Evolutionary conservation across 2,329 filamentous ascomycete species (phyloP), one percentile per base, ranked within the genome.

Genomic region (Ophiobolus disseminans): DNA sequence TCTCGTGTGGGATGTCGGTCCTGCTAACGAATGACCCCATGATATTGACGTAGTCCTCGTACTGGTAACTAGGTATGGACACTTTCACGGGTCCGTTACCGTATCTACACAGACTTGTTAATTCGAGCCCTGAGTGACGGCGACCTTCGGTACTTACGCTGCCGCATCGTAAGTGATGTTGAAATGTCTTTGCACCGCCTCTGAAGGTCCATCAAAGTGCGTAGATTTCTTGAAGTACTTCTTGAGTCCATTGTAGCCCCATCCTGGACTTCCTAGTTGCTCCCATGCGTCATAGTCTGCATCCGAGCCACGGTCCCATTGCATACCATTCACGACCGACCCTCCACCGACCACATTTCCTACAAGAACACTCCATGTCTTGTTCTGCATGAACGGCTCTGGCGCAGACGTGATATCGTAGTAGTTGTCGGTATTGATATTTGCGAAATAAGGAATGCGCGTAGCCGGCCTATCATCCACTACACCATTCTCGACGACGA

Each of bases 221-320:
- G 41, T 48, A 16, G 34, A 49, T 31, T 61, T 63, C 43, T 59
- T 63, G 53, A 75, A 73, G 55, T 73, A 74, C 8, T 64, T 67
- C 13, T 66, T 44, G 7, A 80, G 52, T 10, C 72, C 72, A 36
- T 80, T 69, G 78, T 79, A 86, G 1, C 76, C 75, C 83, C 84
- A 86, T 0, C 81, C 83, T 1, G 64, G 44, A 55, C 84, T 86
- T 1, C 83, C 83, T 7, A 86, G 62, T 26, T 74, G 66, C 38
- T 76, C 77, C 83, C 83, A 86, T 3, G 75, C 76, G 63, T 86
- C 78, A 49, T 73, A 73, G 38, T 72, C 69, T 7, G 48, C 65
- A 19, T 57, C 54, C 8, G 57, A 52, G 16, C 62, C 70, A 7
- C 70, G 53, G 34, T 68, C 66, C 45, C 66, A 71, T 20, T 63